phyloP scores from a whole-genome alignment of 306 rosid species.

The Medicago lupulina region DNA sequence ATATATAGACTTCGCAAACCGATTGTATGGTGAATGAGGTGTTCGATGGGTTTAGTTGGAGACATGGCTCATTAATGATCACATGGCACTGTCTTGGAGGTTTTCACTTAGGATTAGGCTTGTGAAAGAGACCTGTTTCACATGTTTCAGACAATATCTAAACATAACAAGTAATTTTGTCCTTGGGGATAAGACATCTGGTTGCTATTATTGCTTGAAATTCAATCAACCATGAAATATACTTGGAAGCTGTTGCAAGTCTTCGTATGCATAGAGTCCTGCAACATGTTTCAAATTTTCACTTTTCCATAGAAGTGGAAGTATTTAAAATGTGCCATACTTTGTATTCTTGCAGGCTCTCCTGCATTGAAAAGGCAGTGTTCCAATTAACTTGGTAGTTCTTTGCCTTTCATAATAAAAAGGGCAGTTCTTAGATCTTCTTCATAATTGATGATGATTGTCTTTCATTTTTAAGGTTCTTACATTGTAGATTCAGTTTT shows the following conservation, averaged over 20 bases:
- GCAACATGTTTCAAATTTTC: not conserved
- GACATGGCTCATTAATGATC: too few relatives aligned
- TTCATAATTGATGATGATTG: too few relatives aligned
- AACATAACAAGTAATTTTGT: constrained; percentile 29
- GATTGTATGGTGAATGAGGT: constrained; percentile 19
- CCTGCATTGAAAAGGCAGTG: too few relatives aligned
- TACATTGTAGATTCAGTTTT: too few relatives aligned
- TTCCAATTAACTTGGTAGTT: too few relatives aligned
- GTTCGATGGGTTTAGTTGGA: not conserved
- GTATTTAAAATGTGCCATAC: too few relatives aligned
- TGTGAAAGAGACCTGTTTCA: not conserved
- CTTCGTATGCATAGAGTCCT: too few relatives aligned
- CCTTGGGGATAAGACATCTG: not conserved
- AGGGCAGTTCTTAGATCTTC: too few relatives aligned
- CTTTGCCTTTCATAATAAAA: too few relatives aligned
- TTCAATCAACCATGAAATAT: not conserved
- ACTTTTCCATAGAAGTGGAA: too few relatives aligned
- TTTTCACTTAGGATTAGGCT: not conserved
- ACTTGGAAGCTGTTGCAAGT: not conserved
- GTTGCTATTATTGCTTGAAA: not conserved
- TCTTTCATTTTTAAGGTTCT: too few relatives aligned
- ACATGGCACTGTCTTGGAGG: constrained; percentile 23
- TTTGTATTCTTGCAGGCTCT: too few relatives aligned
- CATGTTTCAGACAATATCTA: constrained; percentile 21
- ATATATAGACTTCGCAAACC: constrained; percentile 17